Evolutionary conservation across 208 protist genomes (phyloP), one percentile per base, ranked within the genome.

Genomic region (Leishmania gerbilli): DNA sequence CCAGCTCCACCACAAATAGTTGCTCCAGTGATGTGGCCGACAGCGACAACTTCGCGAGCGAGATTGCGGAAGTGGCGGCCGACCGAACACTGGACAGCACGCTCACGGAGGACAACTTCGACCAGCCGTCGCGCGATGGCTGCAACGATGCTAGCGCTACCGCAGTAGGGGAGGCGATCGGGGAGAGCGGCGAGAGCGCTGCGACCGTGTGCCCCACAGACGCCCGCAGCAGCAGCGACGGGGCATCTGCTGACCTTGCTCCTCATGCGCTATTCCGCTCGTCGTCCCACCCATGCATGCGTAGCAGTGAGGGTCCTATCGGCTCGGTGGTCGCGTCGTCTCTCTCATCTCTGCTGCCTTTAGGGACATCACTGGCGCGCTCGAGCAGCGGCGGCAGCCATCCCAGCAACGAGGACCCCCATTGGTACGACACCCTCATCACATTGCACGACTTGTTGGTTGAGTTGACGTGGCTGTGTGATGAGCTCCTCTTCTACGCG

Each of bases 391-490:
- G 42, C 56, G 34, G 51, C 51, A 79, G 47, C 9, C 67, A 69
- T 58, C 37, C 53, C 67, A 71, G 56, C 71, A 76, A 40, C 47
- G 37, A 53, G 24, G 82, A 76, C n/a, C 24, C 21, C 31, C 27
- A 49, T 4, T 78, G 82, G 77, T 55, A 31, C 65, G 72, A 81
- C 17, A 58, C 82, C n/a, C 15, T 82, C 42, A 53, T 37, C 45
- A 79, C 72, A 0, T 85, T 97, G 71, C 87, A 87, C 17, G 78
- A 81, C 19, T 81, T 97, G 17, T 84, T 96, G 21, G 86, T 96
- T 0, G 94, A 97, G 74, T 77, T 97, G 53, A 94, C 86, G 45
- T 97, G 92, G 91, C 84, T 97, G 11, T 90, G 94, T 64, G 94
- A 97, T 60, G 94, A 97, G 62, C 87, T 97, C 40, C 77, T 97